These are phyloP conservation scores for Nothophaeocryptopus gaeumannii DNA, from an alignment of 2,329 filamentous ascomycete species.

Conservation along the genomic window DNA sequence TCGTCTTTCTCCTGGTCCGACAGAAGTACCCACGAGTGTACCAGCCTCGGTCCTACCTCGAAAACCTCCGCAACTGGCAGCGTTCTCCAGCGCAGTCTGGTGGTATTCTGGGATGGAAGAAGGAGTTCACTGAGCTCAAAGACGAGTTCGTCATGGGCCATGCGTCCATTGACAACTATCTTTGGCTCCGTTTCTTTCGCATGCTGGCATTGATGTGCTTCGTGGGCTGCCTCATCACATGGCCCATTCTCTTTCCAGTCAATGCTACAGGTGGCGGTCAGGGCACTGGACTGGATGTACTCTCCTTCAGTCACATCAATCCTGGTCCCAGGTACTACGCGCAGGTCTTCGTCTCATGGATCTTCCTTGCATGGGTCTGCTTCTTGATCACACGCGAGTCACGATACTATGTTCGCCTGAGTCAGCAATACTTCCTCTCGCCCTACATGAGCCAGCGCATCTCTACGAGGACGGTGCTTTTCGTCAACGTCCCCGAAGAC, in stretches of 20 bases:
- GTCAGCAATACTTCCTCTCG: slow-evolving; percentile 46
- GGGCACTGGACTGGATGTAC: slow-evolving; percentile 25
- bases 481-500: slow-evolving; percentile 44
- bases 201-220: slow-evolving; percentile 42
- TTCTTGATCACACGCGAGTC: slow-evolving; percentile 46
- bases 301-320: slow-evolving; percentile 40
- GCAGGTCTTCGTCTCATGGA: slow-evolving; percentile 39
- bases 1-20: slow-evolving; percentile 47
- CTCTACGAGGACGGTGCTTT: slow-evolving; percentile 46
- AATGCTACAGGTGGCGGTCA: slow-evolving; percentile 37
- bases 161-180: slow-evolving; percentile 47
- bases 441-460: slow-evolving; percentile 43
- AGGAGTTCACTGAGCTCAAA: slow-evolving; percentile 20
- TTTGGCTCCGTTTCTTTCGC: slow-evolving; percentile 49
- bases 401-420: slow-evolving; percentile 45
- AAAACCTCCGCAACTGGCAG: slow-evolving; percentile 37
- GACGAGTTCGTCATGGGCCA: slow-evolving; percentile 47
- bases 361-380: slow-evolving; percentile 44
- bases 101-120: slow-evolving; percentile 54
- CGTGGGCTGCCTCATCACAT: slow-evolving; percentile 45
- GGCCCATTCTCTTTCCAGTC: slow-evolving; percentile 48
- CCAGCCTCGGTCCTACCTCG: slow-evolving; percentile 29
- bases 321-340: slow-evolving; percentile 42
- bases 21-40: slow-evolving; percentile 43
- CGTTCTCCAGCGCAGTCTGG: slow-evolving; percentile 45